A percentile compares a stretch with the other conserved stretches of the same genome.
Conservation (phyloP, 371 early-diverging fungal genomes). For the Apophysomyces ossiformis region DNA sequence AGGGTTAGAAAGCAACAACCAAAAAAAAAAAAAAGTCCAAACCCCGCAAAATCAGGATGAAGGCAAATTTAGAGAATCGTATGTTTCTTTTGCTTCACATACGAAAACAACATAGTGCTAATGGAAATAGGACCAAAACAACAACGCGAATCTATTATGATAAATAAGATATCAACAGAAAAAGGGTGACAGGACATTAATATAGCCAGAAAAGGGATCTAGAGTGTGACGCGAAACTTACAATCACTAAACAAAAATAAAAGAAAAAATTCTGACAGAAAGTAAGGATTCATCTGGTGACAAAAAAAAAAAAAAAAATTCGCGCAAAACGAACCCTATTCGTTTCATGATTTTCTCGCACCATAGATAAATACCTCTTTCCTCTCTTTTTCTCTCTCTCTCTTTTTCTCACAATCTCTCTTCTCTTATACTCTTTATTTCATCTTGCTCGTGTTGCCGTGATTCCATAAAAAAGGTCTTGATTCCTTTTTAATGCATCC, state of each 20-base stretch:
- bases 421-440: slow-evolving; percentile 4
- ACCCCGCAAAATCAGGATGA: background rate
- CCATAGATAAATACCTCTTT: slow-evolving; percentile 11
- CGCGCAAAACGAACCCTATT: slow-evolving; percentile 7
- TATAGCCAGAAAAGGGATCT: slow-evolving; percentile 4
- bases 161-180: background rate
- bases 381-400: background rate
- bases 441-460: background rate
- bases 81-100: background rate
- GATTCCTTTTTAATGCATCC: background rate
- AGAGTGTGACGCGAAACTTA: background rate
- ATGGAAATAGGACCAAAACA: slow-evolving; percentile 8
- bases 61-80: background rate
- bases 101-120: background rate
- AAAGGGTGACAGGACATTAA: slow-evolving; percentile 1
- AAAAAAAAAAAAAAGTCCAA: background rate
- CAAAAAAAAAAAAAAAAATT: slow-evolving; percentile 11
- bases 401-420: background rate
- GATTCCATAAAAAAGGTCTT: background rate
- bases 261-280: background rate
- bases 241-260: background rate
- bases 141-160: background rate
- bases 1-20: too few relatives aligned
- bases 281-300: background rate
- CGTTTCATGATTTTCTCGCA: slow-evolving; percentile 11